Evolutionary conservation across 2,329 filamentous ascomycete species (phyloP).

Genomic region (Phoma sp.): DNA sequence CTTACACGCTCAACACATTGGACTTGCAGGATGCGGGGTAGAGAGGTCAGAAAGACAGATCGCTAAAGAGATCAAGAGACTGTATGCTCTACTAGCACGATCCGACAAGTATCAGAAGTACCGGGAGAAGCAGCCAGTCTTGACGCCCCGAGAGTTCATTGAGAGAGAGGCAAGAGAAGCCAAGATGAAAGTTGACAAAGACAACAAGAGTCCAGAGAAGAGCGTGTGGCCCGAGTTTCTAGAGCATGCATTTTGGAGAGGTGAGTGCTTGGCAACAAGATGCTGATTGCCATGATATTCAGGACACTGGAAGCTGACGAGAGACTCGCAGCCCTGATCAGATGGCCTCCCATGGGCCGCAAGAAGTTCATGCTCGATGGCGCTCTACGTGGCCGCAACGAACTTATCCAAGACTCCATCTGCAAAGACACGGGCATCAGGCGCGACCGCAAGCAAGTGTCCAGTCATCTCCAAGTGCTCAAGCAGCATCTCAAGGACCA

Average conservation of each 20-base stretch:
- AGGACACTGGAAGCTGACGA: slow-evolving; percentile 4
- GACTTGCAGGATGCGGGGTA: slow-evolving; percentile 23
- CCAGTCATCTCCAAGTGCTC: slow-evolving; percentile 68
- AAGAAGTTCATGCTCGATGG: slow-evolving; percentile 57
- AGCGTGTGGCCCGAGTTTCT: slow-evolving; percentile 54
- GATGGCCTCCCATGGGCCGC: slow-evolving; percentile 64
- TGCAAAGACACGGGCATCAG: slow-evolving; percentile 59
- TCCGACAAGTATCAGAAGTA: slow-evolving; percentile 56
- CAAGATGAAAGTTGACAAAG: slow-evolving; percentile 23
- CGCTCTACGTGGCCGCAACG: slow-evolving; percentile 64
- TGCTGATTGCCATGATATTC: not conserved
- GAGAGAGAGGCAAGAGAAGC: slow-evolving; percentile 25
- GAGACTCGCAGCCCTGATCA: slow-evolving; percentile 45
- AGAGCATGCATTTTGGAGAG: slow-evolving; percentile 56
- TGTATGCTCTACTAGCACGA: slow-evolving; percentile 37
- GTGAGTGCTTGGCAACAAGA: slow-evolving; percentile 35
- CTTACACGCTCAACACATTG: slow-evolving; percentile 30
- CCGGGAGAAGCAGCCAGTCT: slow-evolving; percentile 48
- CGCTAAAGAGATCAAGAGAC: slow-evolving; percentile 32
- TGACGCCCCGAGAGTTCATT: slow-evolving; percentile 25
- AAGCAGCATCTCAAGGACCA: slow-evolving; percentile 62
- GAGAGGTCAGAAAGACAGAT: slow-evolving; percentile 40
- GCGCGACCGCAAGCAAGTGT: slow-evolving; percentile 65
- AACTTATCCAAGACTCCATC: slow-evolving; percentile 66
- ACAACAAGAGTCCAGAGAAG: slow-evolving; percentile 41